These are phyloP conservation scores for Herpotrichia juniperi DNA, from an alignment of 2,329 filamentous ascomycete genomes.

Conservation along the genomic window DNA sequence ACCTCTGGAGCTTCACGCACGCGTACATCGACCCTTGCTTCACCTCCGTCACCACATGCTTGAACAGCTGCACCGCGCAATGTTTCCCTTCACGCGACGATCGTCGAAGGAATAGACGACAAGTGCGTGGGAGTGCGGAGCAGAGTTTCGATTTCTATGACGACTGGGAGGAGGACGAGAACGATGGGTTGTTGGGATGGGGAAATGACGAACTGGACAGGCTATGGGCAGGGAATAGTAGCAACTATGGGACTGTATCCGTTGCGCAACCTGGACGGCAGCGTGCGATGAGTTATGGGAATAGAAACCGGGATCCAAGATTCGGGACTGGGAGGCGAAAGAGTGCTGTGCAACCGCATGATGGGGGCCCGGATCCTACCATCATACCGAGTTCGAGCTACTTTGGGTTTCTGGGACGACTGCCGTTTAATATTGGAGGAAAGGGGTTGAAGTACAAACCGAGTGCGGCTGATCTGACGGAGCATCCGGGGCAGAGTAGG, in stretches of 20 bases:
- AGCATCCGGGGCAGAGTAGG: slow-evolving; percentile 71
- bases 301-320: slow-evolving; percentile 57
- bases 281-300: slow-evolving; percentile 88
- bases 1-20: slow-evolving; percentile 88
- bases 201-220: slow-evolving; percentile 84
- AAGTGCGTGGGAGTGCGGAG: slow-evolving; percentile 69
- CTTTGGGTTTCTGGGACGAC: slow-evolving; percentile 79
- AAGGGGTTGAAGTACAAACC: slow-evolving; percentile 84
- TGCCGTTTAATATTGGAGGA: slow-evolving; percentile 85
- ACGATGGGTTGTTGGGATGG: slow-evolving; percentile 74
- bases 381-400: slow-evolving; percentile 88
- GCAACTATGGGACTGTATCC: slow-evolving; percentile 54
- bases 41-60: slow-evolving; percentile 65
- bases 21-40: slow-evolving; percentile 84
- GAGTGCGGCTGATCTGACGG: slow-evolving; percentile 86
- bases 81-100: slow-evolving; percentile 78
- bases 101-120: slow-evolving; percentile 70
- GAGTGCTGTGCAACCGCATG: slow-evolving; percentile 58
- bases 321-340: slow-evolving; percentile 53
- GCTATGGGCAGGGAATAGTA: slow-evolving; percentile 71
- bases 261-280: slow-evolving; percentile 69
- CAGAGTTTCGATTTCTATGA: slow-evolving; percentile 97
- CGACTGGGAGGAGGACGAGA: slow-evolving; percentile 81
- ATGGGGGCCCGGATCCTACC: slow-evolving; percentile 71
- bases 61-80: slow-evolving; percentile 73